Base-by-base conservation (phyloP, 768 basidiomycete species). In the Cystobasidium ongulense region DNA sequence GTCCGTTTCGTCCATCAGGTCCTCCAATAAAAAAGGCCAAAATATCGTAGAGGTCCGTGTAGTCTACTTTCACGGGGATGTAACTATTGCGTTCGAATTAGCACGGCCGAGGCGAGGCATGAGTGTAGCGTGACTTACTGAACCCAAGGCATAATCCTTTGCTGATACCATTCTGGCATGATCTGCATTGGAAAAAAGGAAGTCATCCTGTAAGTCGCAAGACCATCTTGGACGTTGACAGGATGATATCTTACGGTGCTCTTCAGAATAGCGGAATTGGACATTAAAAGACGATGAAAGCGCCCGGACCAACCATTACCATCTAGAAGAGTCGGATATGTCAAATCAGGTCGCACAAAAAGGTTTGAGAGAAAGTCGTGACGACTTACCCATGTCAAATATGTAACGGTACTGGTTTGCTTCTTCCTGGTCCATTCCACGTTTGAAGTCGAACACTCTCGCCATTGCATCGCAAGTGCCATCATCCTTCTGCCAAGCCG, bases 211-310 rank as follows among this genome's bases (percentile, higher is more conserved):
- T 11, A 17, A 17, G 3, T 50, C 46, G 46, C 7, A 11, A 8
- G 4, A n/a, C 46, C 15, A 3, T 50, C 5, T 4, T 50, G 7
- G 15, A n/a, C 18, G n/a, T n/a, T n/a, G n/a, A n/a, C n/a, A n/a
- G 10, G 46, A 8, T 11, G 15, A 39, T 39, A 7, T 4, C 46
- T 21, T 95, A 88, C 46, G 0, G 91, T 94, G n/a, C 89, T 85
- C 82, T 98, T 97, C 74, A 98, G 81, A 15, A 92, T 90, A 1
- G 88, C 91, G 76, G 75, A 91, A 80, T 95, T 91, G 64, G 90
- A 91, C 50, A 88, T 88, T 77, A 92, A 81, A 79, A 91, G 88
- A 0, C 88, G 85, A 85, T 92, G 78, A 76, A 79, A 79, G 11
- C 78, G 78, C 13, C 78, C 78, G 35, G 87, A 92, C 81, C 97